Conservation (phyloP, 2,329 filamentous ascomycete genomes). For the Verticillium nubilum region DNA sequence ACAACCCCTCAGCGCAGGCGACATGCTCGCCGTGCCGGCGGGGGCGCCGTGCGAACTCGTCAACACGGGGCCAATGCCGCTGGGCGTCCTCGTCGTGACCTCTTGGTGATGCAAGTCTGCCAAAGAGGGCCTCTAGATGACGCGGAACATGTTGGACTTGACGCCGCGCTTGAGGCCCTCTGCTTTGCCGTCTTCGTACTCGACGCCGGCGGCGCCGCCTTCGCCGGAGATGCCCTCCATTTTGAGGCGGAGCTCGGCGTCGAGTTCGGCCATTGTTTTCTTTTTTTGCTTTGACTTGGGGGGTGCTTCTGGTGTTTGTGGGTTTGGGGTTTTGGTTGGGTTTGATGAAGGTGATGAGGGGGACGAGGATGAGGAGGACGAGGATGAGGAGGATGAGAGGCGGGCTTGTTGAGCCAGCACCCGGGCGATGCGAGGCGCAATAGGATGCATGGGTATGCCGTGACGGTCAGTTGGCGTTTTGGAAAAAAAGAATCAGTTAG, state of each 20-base stretch:
- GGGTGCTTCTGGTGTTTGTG: too few relatives aligned
- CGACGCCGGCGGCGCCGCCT: slow-evolving; percentile 65
- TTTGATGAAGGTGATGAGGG: too few relatives aligned
- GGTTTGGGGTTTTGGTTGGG: too few relatives aligned
- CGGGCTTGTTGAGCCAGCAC: too few relatives aligned
- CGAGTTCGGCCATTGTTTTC: slow-evolving; percentile 58
- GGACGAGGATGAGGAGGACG: too few relatives aligned
- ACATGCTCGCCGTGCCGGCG: slow-evolving; percentile 47
- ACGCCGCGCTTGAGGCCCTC: slow-evolving; percentile 69
- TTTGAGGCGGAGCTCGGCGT: slow-evolving; percentile 60
- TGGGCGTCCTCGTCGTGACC: slow-evolving; percentile 54
- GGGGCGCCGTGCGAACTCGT: slow-evolving; percentile 63
- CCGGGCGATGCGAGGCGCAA: too few relatives aligned
- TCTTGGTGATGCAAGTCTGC: neutral
- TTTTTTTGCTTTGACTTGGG: too few relatives aligned
- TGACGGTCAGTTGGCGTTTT: too few relatives aligned
- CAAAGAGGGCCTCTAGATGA: too few relatives aligned
- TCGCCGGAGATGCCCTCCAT: slow-evolving; percentile 64
- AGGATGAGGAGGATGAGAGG: too few relatives aligned
- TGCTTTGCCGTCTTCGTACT: slow-evolving; percentile 70
- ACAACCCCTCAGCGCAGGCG: slow-evolving; percentile 36
- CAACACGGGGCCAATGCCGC: slow-evolving; percentile 51
- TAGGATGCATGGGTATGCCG: too few relatives aligned
- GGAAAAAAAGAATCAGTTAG: too few relatives aligned
- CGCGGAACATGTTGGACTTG: slow-evolving; percentile 71